Evolutionary conservation across 2,329 filamentous ascomycete genomes (phyloP), one percentile per base, ranked within the genome.

Genomic region (Cladobotryum protrusum): DNA sequence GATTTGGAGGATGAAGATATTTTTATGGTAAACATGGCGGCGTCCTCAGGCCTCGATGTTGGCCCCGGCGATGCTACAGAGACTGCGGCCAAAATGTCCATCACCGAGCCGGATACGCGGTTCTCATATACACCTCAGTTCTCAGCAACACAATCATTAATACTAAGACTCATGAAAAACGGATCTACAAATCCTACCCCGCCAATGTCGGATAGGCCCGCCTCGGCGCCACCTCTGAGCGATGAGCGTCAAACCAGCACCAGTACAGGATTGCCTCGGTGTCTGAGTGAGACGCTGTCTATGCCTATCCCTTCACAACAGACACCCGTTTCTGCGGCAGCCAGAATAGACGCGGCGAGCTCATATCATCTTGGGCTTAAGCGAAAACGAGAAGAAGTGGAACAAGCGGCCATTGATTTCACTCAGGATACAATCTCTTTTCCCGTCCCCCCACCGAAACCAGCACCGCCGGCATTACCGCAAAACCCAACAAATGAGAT

Each of bases 351-450:
- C 13, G 49, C 39, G 19, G 37, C 43, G n/a, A 36, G 18, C 24
- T 47, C 35, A 18, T 32, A 13, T 34, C 14, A 47, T 15, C 11
- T 33, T 5, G 50, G 55, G 3, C 36, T 56, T 13, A 68, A 69
- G 53, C 57, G 65, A 34, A 68, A 68, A 52, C 59, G 61, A 49
- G 56, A 56, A 12, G 19, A 53, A n/a, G n/a, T n/a, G 2, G 44
- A 49, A 14, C 47, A 20, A 2, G 52, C 52, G 13, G 49, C 43
- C 2, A 52, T 62, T 4, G 64, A 70, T 41, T 68, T 69, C 39
- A 57, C 56, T 3, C 64, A 64, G 48, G 60, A 53, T 54, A 67
- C 67, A 5, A 59, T 69, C 15, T 45, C 57, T 0, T 64, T 67
- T 33, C 59, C 61, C 1, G 51, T 58, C 42, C 43, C 43, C n/a